Evolutionary conservation across 345 rosid species (phyloP), one percentile per base, ranked within the genome.

Genomic region (Nasturtium officinale): DNA sequence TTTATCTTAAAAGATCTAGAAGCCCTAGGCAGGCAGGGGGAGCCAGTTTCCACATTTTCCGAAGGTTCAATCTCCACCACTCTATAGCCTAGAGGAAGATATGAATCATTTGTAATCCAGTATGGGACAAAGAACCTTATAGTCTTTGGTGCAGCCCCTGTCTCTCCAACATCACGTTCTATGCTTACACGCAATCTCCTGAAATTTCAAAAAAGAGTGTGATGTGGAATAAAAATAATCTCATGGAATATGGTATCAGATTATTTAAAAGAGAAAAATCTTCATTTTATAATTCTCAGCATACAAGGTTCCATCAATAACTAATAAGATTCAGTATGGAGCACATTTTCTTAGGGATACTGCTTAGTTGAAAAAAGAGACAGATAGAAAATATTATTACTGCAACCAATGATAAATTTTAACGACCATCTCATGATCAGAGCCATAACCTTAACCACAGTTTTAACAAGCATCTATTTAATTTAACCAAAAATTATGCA

Each of bases 161-260:
- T 90, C 77, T 87, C 98, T 71, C 97, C 99, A 79, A 90, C 82
- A 88, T 95, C 99, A 61, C 86, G 80, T 77, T 95, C 99, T 72
- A 95, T 80, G 77, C 89, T 95, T 58, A 95, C 93, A 71, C 96
- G 90, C 72, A 95, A 73, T 81, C 96, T 91, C 93, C 99, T 95
- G 85, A 73, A 83, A 30, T 46, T 60, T 50, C 67, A 71, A 58
- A 67, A 38, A 77, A 45, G 28, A 57, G 15, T 29, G 56, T 29
- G 56, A 51, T 48, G 33, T 18, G 32, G 18, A 10, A 38, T 47
- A 28, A 26, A 69, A n/a, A 26, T 20, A 6, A 28, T 15, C 11
- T 57, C 45, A 26, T 37, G 61, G 26, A 5, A 32, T 23, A 18
- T 33, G 42, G 51, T 35, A 43, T 69, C 10, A 17, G 59, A 11